Conservation (phyloP, 768 basidiomycete genomes). For the Antrodiella citrinella region DNA sequence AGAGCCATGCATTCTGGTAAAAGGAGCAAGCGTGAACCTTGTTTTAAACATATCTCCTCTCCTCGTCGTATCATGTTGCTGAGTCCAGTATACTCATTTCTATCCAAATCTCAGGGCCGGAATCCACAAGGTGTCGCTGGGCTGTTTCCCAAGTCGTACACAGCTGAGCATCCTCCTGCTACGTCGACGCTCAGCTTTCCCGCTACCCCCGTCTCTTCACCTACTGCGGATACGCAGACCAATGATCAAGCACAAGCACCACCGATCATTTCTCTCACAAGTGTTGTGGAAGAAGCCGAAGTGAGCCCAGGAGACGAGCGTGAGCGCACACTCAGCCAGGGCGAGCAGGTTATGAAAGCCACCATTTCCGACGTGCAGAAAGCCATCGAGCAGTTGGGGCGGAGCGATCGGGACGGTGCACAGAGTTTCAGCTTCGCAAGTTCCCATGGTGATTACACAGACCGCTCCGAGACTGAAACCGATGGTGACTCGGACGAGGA, state of each 20-base stretch:
- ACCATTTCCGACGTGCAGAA: constrained; percentile 88
- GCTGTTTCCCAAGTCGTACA: constrained; percentile 88
- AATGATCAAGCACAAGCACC: constrained; percentile 2
- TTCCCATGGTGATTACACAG: constrained; percentile 41
- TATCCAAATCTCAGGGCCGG: constrained; percentile 51
- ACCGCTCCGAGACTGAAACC: constrained; percentile 37
- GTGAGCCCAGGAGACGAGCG: constrained; percentile 23
- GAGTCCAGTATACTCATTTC: background rate
- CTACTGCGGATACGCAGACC: constrained; percentile 18
- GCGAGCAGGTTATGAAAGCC: constrained; percentile 62
- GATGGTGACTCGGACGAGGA: constrained; percentile 50
- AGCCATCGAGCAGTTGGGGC: constrained; percentile 81
- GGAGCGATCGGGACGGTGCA: constrained; percentile 44
- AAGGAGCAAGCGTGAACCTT: no score
- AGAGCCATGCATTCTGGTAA: no score
- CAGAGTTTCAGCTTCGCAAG: constrained; percentile 77
- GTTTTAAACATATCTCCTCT: no score
- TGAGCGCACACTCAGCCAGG: constrained; percentile 14
- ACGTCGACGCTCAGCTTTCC: constrained; percentile 13
- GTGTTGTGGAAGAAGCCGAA: constrained; percentile 18
- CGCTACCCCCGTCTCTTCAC: constrained; percentile 16
- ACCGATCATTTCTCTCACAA: constrained; percentile 4
- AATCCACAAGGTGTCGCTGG: constrained; percentile 79
- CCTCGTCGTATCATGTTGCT: background rate
- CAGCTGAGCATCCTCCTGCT: constrained; percentile 47